Conservation (phyloP, 495 filamentous ascomycete species). For the Lichenothelia convexa region DNA sequence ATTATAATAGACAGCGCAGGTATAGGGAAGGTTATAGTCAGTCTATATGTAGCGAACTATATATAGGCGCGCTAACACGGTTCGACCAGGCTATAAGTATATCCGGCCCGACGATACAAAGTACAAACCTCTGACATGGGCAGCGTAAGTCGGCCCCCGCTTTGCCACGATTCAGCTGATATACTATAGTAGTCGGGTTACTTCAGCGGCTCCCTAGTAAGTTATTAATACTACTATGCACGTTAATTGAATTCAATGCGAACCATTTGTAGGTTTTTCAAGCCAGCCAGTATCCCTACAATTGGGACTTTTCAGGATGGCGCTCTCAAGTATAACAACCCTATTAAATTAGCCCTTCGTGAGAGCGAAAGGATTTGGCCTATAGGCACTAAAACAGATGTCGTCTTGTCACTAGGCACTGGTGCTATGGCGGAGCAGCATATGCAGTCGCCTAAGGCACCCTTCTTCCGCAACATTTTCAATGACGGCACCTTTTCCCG, state of each 20-base stretch:
- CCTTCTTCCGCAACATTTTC: slow-evolving; percentile 1
- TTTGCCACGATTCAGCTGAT: neutral
- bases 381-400: neutral
- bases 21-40: neutral
- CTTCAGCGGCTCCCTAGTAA: slow-evolving; percentile 15
- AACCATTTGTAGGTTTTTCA: slow-evolving; percentile 1
- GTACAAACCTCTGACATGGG: slow-evolving; percentile 9
- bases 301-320: slow-evolving; percentile 19
- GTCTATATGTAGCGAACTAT: neutral
- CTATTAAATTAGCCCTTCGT: slow-evolving; percentile 16
- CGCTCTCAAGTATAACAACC: slow-evolving; percentile 20
- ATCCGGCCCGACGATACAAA: slow-evolving; percentile 5
- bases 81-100: slow-evolving; percentile 6
- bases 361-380: slow-evolving; percentile 15
- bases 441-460: neutral
- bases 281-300: neutral
- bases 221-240: neutral
- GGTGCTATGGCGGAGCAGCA: neutral
- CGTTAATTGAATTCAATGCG: neutral
- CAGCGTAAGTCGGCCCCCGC: slow-evolving; percentile 8
- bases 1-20: slow-evolving; percentile 12
- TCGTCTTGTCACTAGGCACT: slow-evolving; percentile 4
- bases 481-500: slow-evolving; percentile 2
- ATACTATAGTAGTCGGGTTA: slow-evolving; percentile 13
- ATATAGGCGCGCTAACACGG: neutral